Evolutionary conservation across 2,329 filamentous ascomycete species (phyloP).

Genomic region (Hypoxylon sp.): DNA sequence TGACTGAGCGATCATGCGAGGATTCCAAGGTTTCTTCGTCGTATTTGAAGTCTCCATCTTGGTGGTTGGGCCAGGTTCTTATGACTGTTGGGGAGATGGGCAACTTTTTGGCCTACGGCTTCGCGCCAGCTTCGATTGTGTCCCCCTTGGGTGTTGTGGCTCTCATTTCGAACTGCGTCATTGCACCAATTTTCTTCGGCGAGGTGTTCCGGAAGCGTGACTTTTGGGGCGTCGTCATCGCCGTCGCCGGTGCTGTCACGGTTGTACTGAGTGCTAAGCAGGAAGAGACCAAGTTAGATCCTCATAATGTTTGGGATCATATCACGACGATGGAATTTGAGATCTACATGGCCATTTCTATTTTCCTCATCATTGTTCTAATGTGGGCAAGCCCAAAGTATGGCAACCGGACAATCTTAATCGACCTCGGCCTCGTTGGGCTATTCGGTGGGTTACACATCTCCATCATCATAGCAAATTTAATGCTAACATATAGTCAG

Average conservation of each 20-base stretch:
- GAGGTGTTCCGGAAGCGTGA: constrained; percentile 89
- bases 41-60: constrained; percentile 92
- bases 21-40: constrained; percentile 68
- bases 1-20: constrained; percentile 57
- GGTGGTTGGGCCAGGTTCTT: constrained; percentile 94
- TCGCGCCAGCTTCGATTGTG: constrained; percentile 96
- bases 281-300: constrained; percentile 91
- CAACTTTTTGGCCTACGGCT: constrained; percentile 97
- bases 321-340: constrained; percentile 93
- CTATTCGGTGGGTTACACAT: constrained; percentile 79
- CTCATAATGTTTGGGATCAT: constrained; percentile 88
- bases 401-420: constrained; percentile 87
- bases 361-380: constrained; percentile 78
- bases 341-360: constrained; percentile 86
- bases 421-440: constrained; percentile 93
- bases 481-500: constrained; percentile 59
- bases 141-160: constrained; percentile 97
- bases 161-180: constrained; percentile 95
- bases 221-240: constrained; percentile 88
- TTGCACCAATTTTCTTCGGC: constrained; percentile 93
- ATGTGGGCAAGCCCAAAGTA: constrained; percentile 88
- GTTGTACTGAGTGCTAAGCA: constrained; percentile 93
- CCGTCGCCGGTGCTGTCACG: constrained; percentile 88
- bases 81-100: constrained; percentile 95
- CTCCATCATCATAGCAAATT: constrained; percentile 29